Base-by-base conservation (phyloP, 768 basidiomycete species). In the Scleroderma citrinum region DNA sequence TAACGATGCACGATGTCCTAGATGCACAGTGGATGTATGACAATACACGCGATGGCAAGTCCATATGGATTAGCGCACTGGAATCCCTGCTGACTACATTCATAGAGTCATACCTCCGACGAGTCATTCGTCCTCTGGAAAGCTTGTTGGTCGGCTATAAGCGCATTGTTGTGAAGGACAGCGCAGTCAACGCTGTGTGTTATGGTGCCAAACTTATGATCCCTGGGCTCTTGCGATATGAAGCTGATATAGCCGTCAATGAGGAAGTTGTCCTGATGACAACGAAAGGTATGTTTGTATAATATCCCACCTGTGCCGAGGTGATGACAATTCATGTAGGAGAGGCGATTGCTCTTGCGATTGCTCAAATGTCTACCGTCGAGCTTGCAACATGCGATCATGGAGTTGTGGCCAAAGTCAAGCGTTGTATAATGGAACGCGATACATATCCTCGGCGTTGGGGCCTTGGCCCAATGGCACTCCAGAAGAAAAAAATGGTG, bases 171-270 rank as follows among this genome's bases (percentile, higher is more conserved):
- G 94, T 99, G 56, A 98, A 98, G 70, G 96, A 99, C 69, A 94
- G 91, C 59, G 93, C 96, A 17, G 95, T 99, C 62, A 99, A 98
- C 62, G 96, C 96, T 44, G 91, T 99, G 51, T 98, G 95, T 73
- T 98, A 99, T 69, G 96, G 96, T 55, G 96, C 96, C 49, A 97
- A 98, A 69, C 85, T 99, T 62, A 99, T 99, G 96, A 92, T 99
- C 59, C 96, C 96, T 56, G 96, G 96, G 66, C 77, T 99, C 38
- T 77, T 99, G 48, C 89, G 96, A 59, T 99, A 97, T 66, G 92
- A 97, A 67, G 82, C 84, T 32, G 95, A 96, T 64, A 98, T 98
- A 56, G 82, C 91, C 54, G 70, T 96, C 47, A 81, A 95, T 64
- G 95, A 98, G 68, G 95, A 98, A 68, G 85, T 98, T 35, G 94